Evolutionary conservation across 192 early-diverging fungal species (phyloP).

Genomic region (Spizellomyces punctatus): DNA sequence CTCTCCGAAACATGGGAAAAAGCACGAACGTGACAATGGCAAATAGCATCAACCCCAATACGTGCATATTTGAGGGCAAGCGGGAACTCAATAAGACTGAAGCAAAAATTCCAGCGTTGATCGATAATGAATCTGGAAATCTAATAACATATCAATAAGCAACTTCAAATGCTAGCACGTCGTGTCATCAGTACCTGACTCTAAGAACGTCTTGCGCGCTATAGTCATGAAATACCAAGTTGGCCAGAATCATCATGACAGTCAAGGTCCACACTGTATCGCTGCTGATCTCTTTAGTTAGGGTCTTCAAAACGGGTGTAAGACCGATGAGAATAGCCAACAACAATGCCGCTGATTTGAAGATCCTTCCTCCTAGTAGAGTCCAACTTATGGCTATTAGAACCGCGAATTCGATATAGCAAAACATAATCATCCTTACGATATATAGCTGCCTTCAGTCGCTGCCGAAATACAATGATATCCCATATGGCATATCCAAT

Average conservation of each 20-base stretch:
- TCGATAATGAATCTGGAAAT: constrained; percentile 93
- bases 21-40: constrained; percentile 91
- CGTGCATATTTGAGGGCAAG: constrained; percentile 78
- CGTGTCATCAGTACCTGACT: neutral
- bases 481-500: constrained; percentile 77
- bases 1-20: constrained; percentile 88
- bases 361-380: constrained; percentile 17
- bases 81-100: constrained; percentile 89
- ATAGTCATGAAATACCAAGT: constrained; percentile 90
- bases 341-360: constrained; percentile 73
- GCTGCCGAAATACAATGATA: neutral
- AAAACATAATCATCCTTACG: neutral
- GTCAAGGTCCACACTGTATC: constrained; percentile 96
- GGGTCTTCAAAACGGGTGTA: constrained; percentile 86
- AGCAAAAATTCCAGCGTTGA: constrained; percentile 94
- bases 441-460: neutral
- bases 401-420: too few relatives aligned
- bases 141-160: constrained; percentile 38
- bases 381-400: too few relatives aligned
- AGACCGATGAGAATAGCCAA: constrained; percentile 77
- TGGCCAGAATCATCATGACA: constrained; percentile 78
- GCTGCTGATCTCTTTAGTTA: constrained; percentile 85
- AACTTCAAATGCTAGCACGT: neutral
- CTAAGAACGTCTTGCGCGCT: neutral
- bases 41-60: constrained; percentile 85